phyloP scores from a whole-genome alignment of 805 yeast species.

The Yamadazyma endophytica region DNA sequence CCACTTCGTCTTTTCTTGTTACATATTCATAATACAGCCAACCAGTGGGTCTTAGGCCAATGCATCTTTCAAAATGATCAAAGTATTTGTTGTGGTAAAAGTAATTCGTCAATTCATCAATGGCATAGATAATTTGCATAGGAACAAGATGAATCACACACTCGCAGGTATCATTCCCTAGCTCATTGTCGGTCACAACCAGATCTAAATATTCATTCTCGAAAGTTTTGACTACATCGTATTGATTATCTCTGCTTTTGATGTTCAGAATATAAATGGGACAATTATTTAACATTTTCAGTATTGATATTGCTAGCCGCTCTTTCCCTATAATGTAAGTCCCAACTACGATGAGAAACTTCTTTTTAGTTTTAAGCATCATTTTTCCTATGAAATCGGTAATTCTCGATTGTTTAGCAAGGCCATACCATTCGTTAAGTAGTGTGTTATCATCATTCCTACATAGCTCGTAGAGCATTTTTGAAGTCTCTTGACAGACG shows the following conservation, averaged over 20 bases:
- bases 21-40: conserved; percentile 56
- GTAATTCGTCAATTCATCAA: conserved; percentile 45
- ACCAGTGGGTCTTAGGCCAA: conserved; percentile 87
- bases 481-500: conserved; percentile 60
- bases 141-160: conserved; percentile 64
- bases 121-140: conserved; percentile 50
- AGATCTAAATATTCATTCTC: conserved; percentile 38
- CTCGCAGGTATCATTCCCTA: conserved; percentile 46
- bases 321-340: conserved; percentile 94
- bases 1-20: conserved; percentile 5
- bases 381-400: conserved; percentile 27
- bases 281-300: conserved; percentile 42
- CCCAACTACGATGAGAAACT: conserved; percentile 66
- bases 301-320: conserved; percentile 66
- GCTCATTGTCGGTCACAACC: conserved; percentile 24
- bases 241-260: conserved; percentile 41
- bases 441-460: conserved; percentile 23
- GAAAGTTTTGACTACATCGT: conserved; percentile 40
- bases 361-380: conserved; percentile 18
- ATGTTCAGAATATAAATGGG: conserved; percentile 52
- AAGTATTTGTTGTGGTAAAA: conserved; percentile 43
- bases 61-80: conserved; percentile 50
- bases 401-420: conserved; percentile 31
- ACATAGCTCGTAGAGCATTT: conserved; percentile 43
- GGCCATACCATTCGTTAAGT: conserved; percentile 29